Base-by-base conservation (phyloP, 2,329 filamentous ascomycete species). In the Metarhizium anisopliae region DNA sequence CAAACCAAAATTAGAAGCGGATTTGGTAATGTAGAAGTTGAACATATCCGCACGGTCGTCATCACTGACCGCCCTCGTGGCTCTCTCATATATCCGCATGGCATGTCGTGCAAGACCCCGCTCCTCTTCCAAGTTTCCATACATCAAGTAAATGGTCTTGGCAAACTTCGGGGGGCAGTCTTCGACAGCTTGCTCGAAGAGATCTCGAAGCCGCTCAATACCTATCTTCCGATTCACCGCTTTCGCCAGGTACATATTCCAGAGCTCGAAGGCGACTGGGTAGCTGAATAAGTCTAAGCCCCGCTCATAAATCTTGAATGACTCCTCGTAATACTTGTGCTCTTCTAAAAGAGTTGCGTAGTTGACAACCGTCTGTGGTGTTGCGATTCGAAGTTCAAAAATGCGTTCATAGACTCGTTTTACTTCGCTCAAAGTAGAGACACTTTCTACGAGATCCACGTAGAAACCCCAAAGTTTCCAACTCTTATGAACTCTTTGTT, bases 401-500 rank as follows among this genome's bases (percentile, higher is more conserved):
- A 99, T 97, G 55, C 94, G 83, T 70, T 99, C 94, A 71, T 99
- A 99, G 2, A 97, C 86, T 69, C 90, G 93, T 69, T 85, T 89
- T 0, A 93, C 96, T 72, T 97, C 93, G 25, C 96, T 91, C 16
- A 99, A 73, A 0, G 88, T 90, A 59, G 89, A 87, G 36, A 96
- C 92, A 69, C 91, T 96, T 70, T 99, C 94, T 2, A 99, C 92
- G 1, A 99, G 82, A 69, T 99, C 94, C 45, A 99, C 92, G 65
- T 99, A 99, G 76, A 99, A 99, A 72, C 91, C 96, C 94, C 94
- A 99, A 11, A 99, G 75, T 70, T 97, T 99, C 94, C 94, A 99
- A 68, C 90, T 96, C 78, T 99, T 99, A 75, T 99, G 94, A 3
- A 99, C 89, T 59, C 95, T 84, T 74, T 97, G 94, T 69, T 99